phyloP scores from a whole-genome alignment of 2,329 filamentous ascomycete species.

The Pestalotiopsis sp. region DNA sequence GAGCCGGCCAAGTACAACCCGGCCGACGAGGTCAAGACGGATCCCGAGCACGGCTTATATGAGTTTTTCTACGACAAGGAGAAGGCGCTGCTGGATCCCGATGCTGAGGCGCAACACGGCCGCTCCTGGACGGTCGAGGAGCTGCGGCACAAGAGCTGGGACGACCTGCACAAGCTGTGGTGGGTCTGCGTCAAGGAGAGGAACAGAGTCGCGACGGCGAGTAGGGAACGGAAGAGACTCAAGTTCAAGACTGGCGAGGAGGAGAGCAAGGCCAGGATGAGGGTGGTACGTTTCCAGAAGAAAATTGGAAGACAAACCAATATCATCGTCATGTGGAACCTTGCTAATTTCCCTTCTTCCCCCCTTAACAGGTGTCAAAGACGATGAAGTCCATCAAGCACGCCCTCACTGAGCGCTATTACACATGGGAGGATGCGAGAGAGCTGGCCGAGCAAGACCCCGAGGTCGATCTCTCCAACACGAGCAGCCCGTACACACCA shows the following conservation, averaged over 20 bases:
- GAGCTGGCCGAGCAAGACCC: constrained; percentile 66
- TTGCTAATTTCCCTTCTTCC: not conserved
- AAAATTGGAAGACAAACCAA: not conserved
- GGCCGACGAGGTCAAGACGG: constrained; percentile 52
- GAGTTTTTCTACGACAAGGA: constrained; percentile 80
- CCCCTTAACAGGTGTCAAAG: constrained; percentile 61
- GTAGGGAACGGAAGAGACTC: constrained; percentile 67
- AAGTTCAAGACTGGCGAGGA: constrained; percentile 73
- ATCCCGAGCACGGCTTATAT: constrained; percentile 86
- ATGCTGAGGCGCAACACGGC: constrained; percentile 73
- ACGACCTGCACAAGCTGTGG: constrained; percentile 90
- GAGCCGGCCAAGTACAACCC: constrained; percentile 69
- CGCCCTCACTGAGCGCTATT: constrained; percentile 82
- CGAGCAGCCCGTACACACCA: constrained; percentile 54
- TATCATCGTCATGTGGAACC: not conserved
- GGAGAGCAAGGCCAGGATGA: constrained; percentile 66
- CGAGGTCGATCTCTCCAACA: constrained; percentile 63
- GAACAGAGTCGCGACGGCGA: constrained; percentile 84
- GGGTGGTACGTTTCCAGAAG: constrained; percentile 57
- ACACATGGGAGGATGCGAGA: constrained; percentile 81
- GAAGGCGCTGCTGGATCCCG: constrained; percentile 70
- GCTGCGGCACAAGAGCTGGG: constrained; percentile 87
- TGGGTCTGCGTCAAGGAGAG: constrained; percentile 92
- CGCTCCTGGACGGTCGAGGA: constrained; percentile 85
- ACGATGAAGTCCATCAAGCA: constrained; percentile 87